These are phyloP conservation scores for Saururus chinensis DNA, from an alignment of 164 flowering plant species.

Conservation along the genomic window DNA sequence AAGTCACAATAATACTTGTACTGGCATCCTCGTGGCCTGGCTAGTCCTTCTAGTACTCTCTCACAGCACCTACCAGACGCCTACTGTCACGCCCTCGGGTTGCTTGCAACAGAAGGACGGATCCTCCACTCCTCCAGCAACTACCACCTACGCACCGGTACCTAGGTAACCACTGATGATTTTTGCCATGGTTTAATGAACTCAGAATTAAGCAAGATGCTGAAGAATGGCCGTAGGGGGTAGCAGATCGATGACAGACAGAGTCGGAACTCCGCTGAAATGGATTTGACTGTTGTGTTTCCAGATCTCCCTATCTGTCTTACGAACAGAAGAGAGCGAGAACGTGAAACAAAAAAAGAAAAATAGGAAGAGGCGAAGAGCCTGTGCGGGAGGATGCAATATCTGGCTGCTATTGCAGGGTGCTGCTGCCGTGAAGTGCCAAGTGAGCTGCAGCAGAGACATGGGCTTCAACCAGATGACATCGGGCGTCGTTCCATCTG, in stretches of 20 bases:
- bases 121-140: too few relatives aligned
- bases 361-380: not conserved
- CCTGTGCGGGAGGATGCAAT: conserved; percentile 1
- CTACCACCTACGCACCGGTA: too few relatives aligned
- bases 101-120: not conserved
- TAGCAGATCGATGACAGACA: too few relatives aligned
- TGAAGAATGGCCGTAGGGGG: too few relatives aligned
- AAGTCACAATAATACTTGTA: not conserved
- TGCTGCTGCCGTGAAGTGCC: not conserved
- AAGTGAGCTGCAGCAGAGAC: not conserved
- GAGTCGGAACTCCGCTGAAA: too few relatives aligned
- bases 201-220: too few relatives aligned
- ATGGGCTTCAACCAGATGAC: not conserved
- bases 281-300: too few relatives aligned
- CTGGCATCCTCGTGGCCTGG: not conserved
- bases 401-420: conserved; percentile 1
- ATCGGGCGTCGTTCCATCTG: conserved; percentile 1
- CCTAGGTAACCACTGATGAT: not conserved
- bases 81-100: not conserved
- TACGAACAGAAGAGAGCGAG: not conserved
- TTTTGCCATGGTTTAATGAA: too few relatives aligned
- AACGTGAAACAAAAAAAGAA: not conserved
- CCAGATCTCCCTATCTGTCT: too few relatives aligned
- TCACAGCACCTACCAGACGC: not conserved
- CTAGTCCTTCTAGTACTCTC: not conserved